A percentile compares a stretch with the other conserved stretches of the same genome.
Conservation (phyloP, 1,139 yeast species). For the Saccharomycopsis hybrid region DNA sequence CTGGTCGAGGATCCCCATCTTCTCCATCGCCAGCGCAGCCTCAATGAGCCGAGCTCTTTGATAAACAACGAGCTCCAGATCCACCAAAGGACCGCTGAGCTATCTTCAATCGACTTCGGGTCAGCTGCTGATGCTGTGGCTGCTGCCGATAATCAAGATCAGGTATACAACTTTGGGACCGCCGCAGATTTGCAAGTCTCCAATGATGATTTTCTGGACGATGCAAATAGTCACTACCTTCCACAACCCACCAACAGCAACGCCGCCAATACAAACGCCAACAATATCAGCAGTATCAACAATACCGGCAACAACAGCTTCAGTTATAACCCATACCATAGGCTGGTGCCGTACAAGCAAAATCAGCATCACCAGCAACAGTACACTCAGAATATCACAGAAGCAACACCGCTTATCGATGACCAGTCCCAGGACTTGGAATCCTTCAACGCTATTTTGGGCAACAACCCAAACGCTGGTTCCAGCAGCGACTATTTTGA, state of each 20-base stretch:
- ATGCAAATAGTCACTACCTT: not conserved
- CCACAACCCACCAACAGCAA: constrained; percentile 5
- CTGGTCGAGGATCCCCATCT: not conserved
- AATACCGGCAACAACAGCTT: not conserved
- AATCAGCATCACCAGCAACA: not conserved
- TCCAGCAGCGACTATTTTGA: constrained; percentile 13
- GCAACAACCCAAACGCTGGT: constrained; percentile 5
- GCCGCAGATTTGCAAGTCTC: not conserved
- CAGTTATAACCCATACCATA: not conserved
- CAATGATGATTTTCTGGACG: constrained; percentile 9
- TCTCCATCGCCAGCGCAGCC: no score
- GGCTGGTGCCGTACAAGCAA: no score
- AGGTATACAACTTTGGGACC: not conserved
- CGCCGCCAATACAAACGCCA: not conserved
- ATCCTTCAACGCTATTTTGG: constrained; percentile 18
- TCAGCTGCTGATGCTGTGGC: not conserved
- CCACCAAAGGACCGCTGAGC: constrained; percentile 20
- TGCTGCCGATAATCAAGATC: not conserved
- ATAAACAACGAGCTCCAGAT: constrained; percentile 17
- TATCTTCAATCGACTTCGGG: constrained; percentile 17
- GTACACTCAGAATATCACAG: no score
- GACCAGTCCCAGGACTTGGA: constrained; percentile 19
- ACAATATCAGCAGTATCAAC: no score
- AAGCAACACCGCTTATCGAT: no score
- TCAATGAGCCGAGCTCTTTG: constrained; percentile 3